Evolutionary conservation across 1,284 basidiomycete species (phyloP).

Genomic region (Ceratobasidium sp.): DNA sequence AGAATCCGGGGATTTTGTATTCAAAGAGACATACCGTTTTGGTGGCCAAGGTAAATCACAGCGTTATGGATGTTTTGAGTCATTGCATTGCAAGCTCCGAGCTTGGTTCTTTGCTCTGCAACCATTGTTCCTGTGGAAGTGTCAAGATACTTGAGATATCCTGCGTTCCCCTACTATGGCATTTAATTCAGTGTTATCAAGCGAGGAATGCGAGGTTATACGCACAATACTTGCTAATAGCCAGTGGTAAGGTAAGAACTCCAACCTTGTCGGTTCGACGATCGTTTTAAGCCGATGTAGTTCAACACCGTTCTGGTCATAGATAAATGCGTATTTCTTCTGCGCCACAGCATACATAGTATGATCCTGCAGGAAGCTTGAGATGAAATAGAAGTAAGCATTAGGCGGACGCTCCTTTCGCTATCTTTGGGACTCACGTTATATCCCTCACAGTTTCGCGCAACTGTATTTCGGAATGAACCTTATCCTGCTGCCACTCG

Average conservation of each 20-base stretch:
- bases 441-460: constrained; percentile 92
- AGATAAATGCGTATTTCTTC: constrained; percentile 96
- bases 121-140: constrained; percentile 93
- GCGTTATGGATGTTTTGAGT: constrained; percentile 93
- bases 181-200: constrained; percentile 31
- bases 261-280: constrained; percentile 90
- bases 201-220: constrained; percentile 49
- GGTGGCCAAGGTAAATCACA: constrained; percentile 93
- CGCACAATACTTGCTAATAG: constrained; percentile 86
- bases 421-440: constrained; percentile 66
- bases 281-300: constrained; percentile 88
- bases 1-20: not conserved
- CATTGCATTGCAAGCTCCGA: constrained; percentile 90
- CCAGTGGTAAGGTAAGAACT: constrained; percentile 98
- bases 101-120: constrained; percentile 89
- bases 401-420: not conserved
- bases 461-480: constrained; percentile 91
- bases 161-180: constrained; percentile 77
- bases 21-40: constrained; percentile 67
- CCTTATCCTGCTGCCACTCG: constrained; percentile 91
- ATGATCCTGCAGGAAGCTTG: constrained; percentile 92
- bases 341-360: constrained; percentile 96
- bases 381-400: not conserved
- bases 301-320: constrained; percentile 95
- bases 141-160: constrained; percentile 97